Evolutionary conservation across 164 flowering plant genomes (phyloP), one percentile per base, ranked within the genome.

Genomic region (Liriodendron chinense): DNA sequence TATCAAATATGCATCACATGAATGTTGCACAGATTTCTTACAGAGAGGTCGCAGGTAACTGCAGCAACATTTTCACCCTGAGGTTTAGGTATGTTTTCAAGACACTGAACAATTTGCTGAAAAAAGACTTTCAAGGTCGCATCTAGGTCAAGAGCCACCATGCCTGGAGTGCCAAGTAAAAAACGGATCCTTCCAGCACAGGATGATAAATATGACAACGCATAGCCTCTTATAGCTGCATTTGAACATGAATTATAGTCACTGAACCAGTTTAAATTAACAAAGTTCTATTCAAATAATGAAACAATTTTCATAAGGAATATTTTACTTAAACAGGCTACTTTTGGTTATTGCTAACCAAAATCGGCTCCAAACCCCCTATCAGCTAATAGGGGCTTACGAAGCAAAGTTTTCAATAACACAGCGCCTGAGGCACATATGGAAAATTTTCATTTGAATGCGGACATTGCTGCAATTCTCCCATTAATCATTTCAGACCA

Each of bases 81-180:
- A 23, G 91, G 93, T 80, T 92, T 96, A 65, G 99, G 99, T 82
- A 94, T 86, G 79, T 79, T 96, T 78, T 94, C 99, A 81, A 96
- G 94, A 69, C 90, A 90, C 76, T 87, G 94, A 80, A 92, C 90
- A 72, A 96, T 91, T 84, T 87, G 85, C 81, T 92, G 96, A 74
- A 96, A 88, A 84, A 92, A 92, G 48, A 89, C 91, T 85, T 89
- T 92, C 84, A 94, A 82, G 65, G 83, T 86, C 47, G 88, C 72
- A 84, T 93, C 99, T 49, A 92, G 80, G 80, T 94, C 99, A 73
- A 96, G 98, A 74, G 99, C 99, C 84, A 96, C 97, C 96, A 96
- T 96, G 75, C 99, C 99, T 13, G 97, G 97, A 65, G 97, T 91
- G 49, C 91, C 92, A 77, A 96, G 85, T 83, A 96, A 85, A 85